phyloP scores from a whole-genome alignment of 2,329 filamentous ascomycete genomes.

The Trichoderma afroharzianum region DNA sequence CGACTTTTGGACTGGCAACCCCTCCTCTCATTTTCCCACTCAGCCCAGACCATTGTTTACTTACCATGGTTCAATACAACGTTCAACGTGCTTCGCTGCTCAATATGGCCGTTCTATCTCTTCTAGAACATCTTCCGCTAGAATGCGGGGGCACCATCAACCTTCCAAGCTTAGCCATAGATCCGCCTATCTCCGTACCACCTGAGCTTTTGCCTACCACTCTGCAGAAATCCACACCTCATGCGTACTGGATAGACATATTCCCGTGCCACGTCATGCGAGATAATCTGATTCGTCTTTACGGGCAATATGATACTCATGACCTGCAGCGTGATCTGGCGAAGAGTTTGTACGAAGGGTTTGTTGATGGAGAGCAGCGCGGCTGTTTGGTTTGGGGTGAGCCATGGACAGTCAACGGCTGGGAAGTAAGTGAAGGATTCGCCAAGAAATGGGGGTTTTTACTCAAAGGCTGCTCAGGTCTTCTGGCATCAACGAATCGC shows the following conservation, averaged over 20 bases:
- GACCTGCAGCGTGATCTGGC: background rate
- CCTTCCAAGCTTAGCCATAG: background rate
- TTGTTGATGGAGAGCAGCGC: background rate
- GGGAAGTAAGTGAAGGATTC: background rate
- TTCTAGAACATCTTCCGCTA: background rate
- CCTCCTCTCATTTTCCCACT: background rate
- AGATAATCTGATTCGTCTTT: background rate
- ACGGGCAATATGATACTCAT: background rate
- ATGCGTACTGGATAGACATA: conserved; percentile 1
- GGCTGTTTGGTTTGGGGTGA: background rate
- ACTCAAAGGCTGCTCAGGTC: background rate
- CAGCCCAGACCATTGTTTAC: background rate
- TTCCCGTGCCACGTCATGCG: background rate
- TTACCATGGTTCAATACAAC: background rate
- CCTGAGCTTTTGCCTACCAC: background rate
- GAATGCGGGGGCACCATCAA: background rate
- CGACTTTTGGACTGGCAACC: background rate
- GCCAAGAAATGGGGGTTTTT: background rate
- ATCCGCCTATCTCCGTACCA: background rate
- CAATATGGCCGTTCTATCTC: background rate
- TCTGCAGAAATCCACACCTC: background rate
- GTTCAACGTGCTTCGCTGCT: background rate
- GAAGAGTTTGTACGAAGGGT: background rate
- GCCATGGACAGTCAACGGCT: background rate
- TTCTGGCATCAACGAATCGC: background rate